A percentile compares a stretch with the other conserved stretches of the same genome.
These are phyloP conservation scores for Monilinia vaccinii-corymbosi DNA, from an alignment of 2,329 filamentous ascomycete genomes.

Conservation along the genomic window DNA sequence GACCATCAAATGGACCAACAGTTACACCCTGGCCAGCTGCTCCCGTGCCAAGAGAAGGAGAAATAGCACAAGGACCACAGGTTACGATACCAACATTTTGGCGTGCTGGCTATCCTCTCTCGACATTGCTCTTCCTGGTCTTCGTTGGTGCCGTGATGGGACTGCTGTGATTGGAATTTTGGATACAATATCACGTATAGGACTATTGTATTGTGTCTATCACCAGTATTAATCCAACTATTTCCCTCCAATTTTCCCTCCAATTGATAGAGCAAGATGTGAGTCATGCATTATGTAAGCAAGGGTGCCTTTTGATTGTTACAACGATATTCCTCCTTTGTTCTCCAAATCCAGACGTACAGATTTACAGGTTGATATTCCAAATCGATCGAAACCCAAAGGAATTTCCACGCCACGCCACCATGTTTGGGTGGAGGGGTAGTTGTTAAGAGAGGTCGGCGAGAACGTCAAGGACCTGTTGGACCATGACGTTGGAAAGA, in stretches of 20 bases:
- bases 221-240: not conserved
- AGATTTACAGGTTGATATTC: no score
- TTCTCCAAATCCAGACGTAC: no score
- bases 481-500: not conserved
- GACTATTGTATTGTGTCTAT: not conserved
- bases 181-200: not conserved
- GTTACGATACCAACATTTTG: slow-evolving; percentile 10
- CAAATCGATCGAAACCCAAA: no score
- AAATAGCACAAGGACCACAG: slow-evolving; percentile 18
- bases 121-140: slow-evolving; percentile 13
- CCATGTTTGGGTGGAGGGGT: no score
- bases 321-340: no score
- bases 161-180: slow-evolving; percentile 13
- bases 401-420: no score
- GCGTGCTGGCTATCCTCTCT: slow-evolving; percentile 15
- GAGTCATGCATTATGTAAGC: not conserved
- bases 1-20: slow-evolving; percentile 16
- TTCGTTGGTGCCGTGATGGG: slow-evolving; percentile 20
- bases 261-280: not conserved
- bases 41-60: slow-evolving; percentile 20
- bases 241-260: not conserved
- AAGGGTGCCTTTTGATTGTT: not conserved
- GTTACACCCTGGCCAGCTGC: slow-evolving; percentile 12
- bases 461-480: not conserved
- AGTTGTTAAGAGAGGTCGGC: no score